Conservation (phyloP, 192 early-diverging fungal species). For the Spizellomyces sp. region DNA sequence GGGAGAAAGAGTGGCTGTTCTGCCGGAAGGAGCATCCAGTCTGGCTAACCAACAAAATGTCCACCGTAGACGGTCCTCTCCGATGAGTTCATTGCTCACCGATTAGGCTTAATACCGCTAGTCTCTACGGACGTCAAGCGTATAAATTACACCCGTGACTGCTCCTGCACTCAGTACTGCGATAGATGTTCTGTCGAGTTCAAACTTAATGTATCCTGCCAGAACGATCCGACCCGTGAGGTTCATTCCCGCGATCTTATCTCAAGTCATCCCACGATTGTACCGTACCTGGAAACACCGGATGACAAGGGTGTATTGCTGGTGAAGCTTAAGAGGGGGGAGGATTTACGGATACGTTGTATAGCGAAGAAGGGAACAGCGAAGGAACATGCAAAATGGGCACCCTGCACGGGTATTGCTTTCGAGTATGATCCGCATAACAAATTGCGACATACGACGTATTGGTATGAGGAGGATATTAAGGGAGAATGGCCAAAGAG, state of each 20-base stretch:
- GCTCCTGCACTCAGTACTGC: constrained; percentile 72
- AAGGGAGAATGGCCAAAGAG: constrained; percentile 80
- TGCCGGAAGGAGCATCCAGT: not conserved
- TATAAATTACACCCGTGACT: constrained; percentile 78
- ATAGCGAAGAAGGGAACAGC: constrained; percentile 96
- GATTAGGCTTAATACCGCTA: constrained; percentile 92
- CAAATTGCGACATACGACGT: constrained; percentile 83
- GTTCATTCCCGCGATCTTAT: constrained; percentile 85
- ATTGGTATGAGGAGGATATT: constrained; percentile 89
- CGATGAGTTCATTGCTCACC: constrained; percentile 95
- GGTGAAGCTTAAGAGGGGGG: constrained; percentile 87
- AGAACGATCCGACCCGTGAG: constrained; percentile 70
- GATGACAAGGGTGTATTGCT: constrained; percentile 80
- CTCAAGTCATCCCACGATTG: constrained; percentile 40
- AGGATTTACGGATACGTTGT: constrained; percentile 87
- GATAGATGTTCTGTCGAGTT: constrained; percentile 89
- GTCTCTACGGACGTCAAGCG: constrained; percentile 74
- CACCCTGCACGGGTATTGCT: constrained; percentile 80
- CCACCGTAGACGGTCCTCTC: constrained; percentile 73
- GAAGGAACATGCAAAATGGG: constrained; percentile 99
- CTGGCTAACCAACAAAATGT: too few relatives aligned
- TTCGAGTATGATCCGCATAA: constrained; percentile 99
- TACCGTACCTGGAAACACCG: constrained; percentile 38
- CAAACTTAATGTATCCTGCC: constrained; percentile 82
- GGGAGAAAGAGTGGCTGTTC: not conserved